A percentile compares a stretch with the other conserved stretches of the same genome.
Conservation (phyloP, 2,329 filamentous ascomycete species). For the Microdochium nivale region DNA sequence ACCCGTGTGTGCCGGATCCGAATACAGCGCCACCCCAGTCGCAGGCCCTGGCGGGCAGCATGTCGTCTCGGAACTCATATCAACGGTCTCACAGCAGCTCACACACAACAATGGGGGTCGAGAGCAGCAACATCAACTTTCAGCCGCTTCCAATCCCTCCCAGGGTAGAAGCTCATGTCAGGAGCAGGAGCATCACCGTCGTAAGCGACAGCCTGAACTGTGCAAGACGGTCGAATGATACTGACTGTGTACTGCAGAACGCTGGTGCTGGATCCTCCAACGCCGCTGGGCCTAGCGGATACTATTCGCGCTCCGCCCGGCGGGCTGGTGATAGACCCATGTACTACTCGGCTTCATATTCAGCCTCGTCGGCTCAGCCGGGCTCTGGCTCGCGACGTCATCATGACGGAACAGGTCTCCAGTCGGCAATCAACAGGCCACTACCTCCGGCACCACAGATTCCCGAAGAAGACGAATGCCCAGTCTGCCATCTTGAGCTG, state of each 20-base stretch:
- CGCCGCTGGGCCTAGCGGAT: constrained; percentile 16
- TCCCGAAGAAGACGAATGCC: constrained; percentile 71
- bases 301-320: constrained; percentile 25
- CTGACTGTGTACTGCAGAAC: constrained; percentile 10
- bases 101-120: not conserved
- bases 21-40: constrained; percentile 47
- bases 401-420: not conserved
- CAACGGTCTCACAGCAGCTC: constrained; percentile 37
- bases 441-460: constrained; percentile 37
- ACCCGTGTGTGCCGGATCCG: constrained; percentile 54
- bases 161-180: constrained; percentile 26
- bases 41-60: constrained; percentile 19
- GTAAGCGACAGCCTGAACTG: constrained; percentile 25
- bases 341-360: constrained; percentile 4
- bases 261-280: constrained; percentile 12
- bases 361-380: constrained; percentile 20
- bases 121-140: not conserved
- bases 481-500: constrained; percentile 65
- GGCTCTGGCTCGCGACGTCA: constrained; percentile 11
- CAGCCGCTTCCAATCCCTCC: not conserved
- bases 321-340: not conserved
- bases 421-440: constrained; percentile 21
- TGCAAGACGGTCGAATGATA: constrained; percentile 1
- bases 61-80: constrained; percentile 27
- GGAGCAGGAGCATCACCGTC: constrained; percentile 40